Conservation (phyloP, 2,329 filamentous ascomycete genomes). For the Neonectria punicea region DNA sequence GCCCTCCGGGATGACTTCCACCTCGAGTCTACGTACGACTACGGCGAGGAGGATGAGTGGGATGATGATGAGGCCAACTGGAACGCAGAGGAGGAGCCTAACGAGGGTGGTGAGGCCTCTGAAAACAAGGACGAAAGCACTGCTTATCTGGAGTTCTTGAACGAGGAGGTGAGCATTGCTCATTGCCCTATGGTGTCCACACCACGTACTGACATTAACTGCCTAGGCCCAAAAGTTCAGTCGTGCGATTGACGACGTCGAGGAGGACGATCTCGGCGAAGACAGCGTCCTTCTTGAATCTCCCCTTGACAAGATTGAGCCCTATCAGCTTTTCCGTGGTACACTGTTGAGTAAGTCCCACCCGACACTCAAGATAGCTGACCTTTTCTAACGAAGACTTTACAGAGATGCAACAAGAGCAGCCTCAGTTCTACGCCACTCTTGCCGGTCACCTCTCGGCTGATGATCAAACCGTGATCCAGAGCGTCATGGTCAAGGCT, state of each 20-base stretch:
- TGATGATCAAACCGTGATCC: constrained; percentile 84
- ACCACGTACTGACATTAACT: constrained; percentile 35
- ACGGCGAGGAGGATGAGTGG: constrained; percentile 82
- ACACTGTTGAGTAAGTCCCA: constrained; percentile 79
- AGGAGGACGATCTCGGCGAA: constrained; percentile 90
- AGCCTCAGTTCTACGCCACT: constrained; percentile 86
- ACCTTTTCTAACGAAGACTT: constrained; percentile 43
- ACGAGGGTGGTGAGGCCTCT: constrained; percentile 71
- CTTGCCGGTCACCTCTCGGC: constrained; percentile 81
- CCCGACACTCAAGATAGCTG: neutral
- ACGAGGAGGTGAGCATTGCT: constrained; percentile 75
- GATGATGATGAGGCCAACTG: constrained; percentile 85
- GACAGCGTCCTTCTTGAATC: constrained; percentile 94
- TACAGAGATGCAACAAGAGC: constrained; percentile 86
- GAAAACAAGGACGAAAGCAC: constrained; percentile 90
- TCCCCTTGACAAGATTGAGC: constrained; percentile 93
- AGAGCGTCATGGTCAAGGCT: constrained; percentile 77
- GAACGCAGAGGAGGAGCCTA: constrained; percentile 78
- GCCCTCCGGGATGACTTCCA: constrained; percentile 89
- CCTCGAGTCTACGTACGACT: constrained; percentile 71
- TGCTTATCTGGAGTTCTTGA: constrained; percentile 95
- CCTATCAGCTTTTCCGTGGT: constrained; percentile 88
- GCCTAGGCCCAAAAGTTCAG: constrained; percentile 85
- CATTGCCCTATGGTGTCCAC: neutral
- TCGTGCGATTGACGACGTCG: constrained; percentile 73